A percentile compares a stretch with the other conserved stretches of the same genome.
These are phyloP conservation scores for Pseudonitzschia multistriata DNA, from an alignment of 108 stramenopile genomes.

Conservation along the genomic window DNA sequence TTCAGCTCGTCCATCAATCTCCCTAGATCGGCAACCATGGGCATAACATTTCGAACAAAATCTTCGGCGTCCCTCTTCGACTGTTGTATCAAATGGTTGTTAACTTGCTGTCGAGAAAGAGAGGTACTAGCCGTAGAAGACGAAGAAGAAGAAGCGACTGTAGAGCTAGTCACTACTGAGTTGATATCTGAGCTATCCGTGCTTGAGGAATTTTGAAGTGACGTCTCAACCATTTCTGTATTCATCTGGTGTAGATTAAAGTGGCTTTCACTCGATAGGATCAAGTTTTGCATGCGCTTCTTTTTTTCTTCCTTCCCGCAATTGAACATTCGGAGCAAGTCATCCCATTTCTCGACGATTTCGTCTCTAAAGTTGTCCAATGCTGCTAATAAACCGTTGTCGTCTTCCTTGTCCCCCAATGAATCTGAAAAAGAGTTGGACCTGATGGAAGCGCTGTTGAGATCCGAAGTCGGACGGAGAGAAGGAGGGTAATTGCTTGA, in stretches of 20 bases:
- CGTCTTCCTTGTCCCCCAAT: conserved; percentile 8
- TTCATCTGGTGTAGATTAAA: conserved; percentile 15
- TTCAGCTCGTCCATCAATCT: conserved; percentile 54
- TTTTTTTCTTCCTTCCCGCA: conserved; percentile 25
- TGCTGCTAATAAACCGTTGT: conserved; percentile 30
- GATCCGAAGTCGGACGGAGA: background rate
- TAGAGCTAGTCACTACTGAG: background rate
- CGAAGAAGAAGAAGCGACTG: background rate
- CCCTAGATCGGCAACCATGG: conserved; percentile 43
- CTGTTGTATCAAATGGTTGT: conserved; percentile 10
- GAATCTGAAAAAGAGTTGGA: background rate
- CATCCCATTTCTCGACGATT: conserved; percentile 36
- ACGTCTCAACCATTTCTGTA: background rate
- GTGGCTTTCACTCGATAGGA: conserved; percentile 32
- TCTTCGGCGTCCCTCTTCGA: conserved; percentile 22
- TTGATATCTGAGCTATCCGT: background rate
- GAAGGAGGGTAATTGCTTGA: background rate
- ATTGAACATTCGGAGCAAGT: conserved; percentile 25
- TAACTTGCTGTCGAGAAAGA: background rate
- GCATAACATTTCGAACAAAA: conserved; percentile 36
- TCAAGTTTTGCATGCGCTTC: conserved; percentile 13
- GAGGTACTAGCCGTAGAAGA: background rate
- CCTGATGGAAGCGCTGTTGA: background rate
- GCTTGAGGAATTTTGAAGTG: background rate
- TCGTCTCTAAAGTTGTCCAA: conserved; percentile 28